Evolutionary conservation across 2,329 filamentous ascomycete genomes (phyloP), one percentile per base, ranked within the genome.

Genomic region (Aspergillus viridinutans): DNA sequence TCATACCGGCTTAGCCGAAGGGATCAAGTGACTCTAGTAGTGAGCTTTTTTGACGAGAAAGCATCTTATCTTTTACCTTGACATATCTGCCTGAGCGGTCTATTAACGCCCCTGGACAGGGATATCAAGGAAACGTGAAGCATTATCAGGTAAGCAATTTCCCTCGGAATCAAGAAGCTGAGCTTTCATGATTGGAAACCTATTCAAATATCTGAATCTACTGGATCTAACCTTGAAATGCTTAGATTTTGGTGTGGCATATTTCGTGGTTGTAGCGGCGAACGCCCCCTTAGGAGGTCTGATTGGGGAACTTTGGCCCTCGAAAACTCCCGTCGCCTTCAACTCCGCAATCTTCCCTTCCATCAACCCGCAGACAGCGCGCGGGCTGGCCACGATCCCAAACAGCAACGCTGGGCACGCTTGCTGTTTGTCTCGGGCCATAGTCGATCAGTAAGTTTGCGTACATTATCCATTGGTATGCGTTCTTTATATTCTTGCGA

Each of bases 321-420:
- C 64, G 64, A 68, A 68, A 64, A 67, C 61, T 65, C 62, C 64
- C 63, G 60, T 63, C 59, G 57, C 52, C 58, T 57, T 38, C 51
- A 62, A 63, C 61, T 64, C 65, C 66, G 62, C 64, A 61, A 63
- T 63, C 62, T 61, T 63, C 62, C 58, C 59, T 60, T 58, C 58
- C 55, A 59, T 61, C 64, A 67, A 67, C 68, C 67, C 62, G 65
- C 65, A 63, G 61, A 67, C 62, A 58, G 64, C 66, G 64, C 64
- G 65, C 65, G 67, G 68, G 67, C 64, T 67, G 64, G 64, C 67
- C 65, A 67, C 64, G 61, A 64, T 61, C 67, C 60, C 66, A 61
- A 65, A 59, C 65, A 63, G 63, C 67, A 66, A 67, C 67, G 65
- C 65, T 64, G 66, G 64, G 66, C 66, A 61, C 63, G 62, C 65